Base-by-base conservation (phyloP, 2,329 filamentous ascomycete genomes). In the Penicillium sp. region DNA sequence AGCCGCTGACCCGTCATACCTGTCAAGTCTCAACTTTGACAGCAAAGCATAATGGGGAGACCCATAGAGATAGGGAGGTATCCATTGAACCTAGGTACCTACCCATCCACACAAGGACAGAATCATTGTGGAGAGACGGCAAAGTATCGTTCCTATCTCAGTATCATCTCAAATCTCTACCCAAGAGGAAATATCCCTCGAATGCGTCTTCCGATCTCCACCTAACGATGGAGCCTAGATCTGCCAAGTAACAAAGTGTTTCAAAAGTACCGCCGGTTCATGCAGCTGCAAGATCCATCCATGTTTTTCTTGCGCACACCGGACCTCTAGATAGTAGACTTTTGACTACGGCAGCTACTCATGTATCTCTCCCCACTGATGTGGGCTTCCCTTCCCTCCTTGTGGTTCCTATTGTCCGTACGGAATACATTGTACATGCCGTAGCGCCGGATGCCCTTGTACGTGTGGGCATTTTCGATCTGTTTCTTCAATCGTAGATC, bases 11-110 rank as follows among this genome's bases (percentile, higher is more conserved):
- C 59, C 53, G 51, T 52, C 49, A 19, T 59, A 65, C 56, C 54
- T 65, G 59, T 65, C 61, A 62, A 54, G 55, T 65, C 51, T 56
- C 54, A 59, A 51, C 45, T 42, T 51, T 56, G 36, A 44, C 16
- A 37, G 6, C 19, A 24, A 14, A 21, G 7, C 9, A 31, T 6
- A 31, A 26, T 45, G 42, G 42, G 42, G 42, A 26, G 10, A n/a
- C 13, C 7, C 23, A 13, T 13, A 43, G 39, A 43, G 42, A 45
- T 45, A 45, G 28, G 42, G 28, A 19, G 42, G 13, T 21, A 5
- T 28, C 18, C 28, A 7, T 45, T 10, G n/a, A 26, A 26, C 14
- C n/a, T 14, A 2, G 9, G 16, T 24, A n/a, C 23, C 42, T 42
- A 39, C 16, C n/a, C 14, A n/a, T 33, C 42, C 47, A 39, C 16